A percentile compares a stretch with the other conserved stretches of the same genome.
These are phyloP conservation scores for Cryptosporidium felis DNA, from an alignment of 169 alveolate species.

Conservation along the genomic window DNA sequence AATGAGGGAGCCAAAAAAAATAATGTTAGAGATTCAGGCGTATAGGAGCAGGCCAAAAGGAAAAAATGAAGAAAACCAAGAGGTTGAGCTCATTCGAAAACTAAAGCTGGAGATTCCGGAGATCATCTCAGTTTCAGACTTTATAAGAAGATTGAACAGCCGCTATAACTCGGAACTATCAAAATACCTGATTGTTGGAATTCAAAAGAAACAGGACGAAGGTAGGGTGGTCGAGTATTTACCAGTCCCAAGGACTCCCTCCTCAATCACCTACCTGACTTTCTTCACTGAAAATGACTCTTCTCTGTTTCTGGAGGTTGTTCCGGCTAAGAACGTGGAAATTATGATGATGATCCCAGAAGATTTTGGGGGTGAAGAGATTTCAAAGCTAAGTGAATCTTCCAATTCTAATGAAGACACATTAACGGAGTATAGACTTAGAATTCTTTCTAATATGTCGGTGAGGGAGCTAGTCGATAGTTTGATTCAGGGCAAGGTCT, in stretches of 20 bases:
- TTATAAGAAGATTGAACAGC: not conserved
- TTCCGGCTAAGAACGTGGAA: not conserved
- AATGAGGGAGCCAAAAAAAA: not conserved
- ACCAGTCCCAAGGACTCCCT: conserved; percentile 33
- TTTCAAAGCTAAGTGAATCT: not conserved
- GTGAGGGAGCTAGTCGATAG: conserved; percentile 3
- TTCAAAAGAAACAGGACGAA: conserved; percentile 1
- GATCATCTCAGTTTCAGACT: conserved; percentile 22
- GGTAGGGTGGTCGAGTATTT: conserved; percentile 20
- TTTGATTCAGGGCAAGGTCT: not conserved
- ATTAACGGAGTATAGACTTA: conserved; percentile 11
- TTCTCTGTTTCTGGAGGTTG: conserved; percentile 4
- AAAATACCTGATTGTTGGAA: conserved; percentile 9
- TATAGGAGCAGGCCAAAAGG: not conserved
- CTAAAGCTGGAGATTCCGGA: conserved; percentile 35
- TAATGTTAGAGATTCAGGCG: not conserved
- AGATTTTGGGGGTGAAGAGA: not conserved
- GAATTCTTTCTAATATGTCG: conserved; percentile 20
- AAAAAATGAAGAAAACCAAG: not conserved
- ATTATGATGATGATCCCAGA: conserved; percentile 27
- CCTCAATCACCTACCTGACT: conserved; percentile 39
- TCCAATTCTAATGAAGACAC: not conserved
- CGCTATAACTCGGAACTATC: not conserved
- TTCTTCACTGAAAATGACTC: not conserved
- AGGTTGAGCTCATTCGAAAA: not conserved